A percentile compares a stretch with the other conserved stretches of the same genome.
These are phyloP conservation scores for Rhizopogon vesiculosus DNA, from an alignment of 768 basidiomycete species.

Conservation along the genomic window DNA sequence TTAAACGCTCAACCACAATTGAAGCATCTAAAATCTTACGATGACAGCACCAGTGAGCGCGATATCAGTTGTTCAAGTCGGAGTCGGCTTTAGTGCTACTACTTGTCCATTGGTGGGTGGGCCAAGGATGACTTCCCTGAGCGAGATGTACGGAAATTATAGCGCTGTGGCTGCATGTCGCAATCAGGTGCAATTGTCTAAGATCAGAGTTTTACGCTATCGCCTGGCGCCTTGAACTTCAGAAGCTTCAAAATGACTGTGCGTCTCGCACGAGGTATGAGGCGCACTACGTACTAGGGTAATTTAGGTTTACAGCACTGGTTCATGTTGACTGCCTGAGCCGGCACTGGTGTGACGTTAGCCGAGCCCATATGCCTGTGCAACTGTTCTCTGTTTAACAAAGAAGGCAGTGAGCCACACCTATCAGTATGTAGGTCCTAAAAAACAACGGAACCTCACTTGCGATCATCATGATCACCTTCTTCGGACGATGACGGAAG, in stretches of 20 bases:
- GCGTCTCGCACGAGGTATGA: background rate
- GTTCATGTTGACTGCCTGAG: background rate
- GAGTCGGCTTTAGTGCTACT: too few relatives aligned
- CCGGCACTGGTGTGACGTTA: background rate
- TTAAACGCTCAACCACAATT: too few relatives aligned
- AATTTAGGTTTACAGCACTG: background rate
- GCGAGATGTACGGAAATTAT: background rate
- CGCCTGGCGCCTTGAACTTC: background rate
- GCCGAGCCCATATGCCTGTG: background rate
- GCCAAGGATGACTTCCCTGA: background rate
- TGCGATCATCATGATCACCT: background rate
- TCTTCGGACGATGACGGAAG: background rate
- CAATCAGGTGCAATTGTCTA: background rate
- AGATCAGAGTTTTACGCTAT: background rate
- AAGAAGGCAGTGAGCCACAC: background rate
- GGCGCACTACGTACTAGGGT: background rate
- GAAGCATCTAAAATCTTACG: too few relatives aligned
- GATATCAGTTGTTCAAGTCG: too few relatives aligned
- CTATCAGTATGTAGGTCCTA: background rate
- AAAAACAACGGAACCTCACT: background rate
- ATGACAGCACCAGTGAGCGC: too few relatives aligned
- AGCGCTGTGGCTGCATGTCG: background rate
- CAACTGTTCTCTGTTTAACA: background rate
- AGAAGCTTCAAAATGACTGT: background rate
- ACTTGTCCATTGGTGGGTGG: too few relatives aligned